Percentiles rank a stretch among this genome's conserved stretches.
These are phyloP conservation scores for Ilyonectria robusta DNA, from an alignment of 2,329 filamentous ascomycete species.

Conservation along the genomic window DNA sequence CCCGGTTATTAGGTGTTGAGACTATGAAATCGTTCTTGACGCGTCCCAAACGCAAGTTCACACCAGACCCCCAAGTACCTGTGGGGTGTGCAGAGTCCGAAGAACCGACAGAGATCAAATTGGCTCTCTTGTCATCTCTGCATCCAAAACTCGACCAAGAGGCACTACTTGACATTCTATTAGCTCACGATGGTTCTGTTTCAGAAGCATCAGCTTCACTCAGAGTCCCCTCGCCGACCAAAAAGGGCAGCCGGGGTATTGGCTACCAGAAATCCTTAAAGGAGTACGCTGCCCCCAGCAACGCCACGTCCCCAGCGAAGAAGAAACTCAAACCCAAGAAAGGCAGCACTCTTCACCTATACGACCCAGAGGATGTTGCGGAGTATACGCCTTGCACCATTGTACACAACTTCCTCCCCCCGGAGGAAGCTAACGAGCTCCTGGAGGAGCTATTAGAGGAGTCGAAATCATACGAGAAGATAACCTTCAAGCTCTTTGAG, in stretches of 20 bases:
- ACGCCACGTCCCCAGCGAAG: constrained; percentile 49
- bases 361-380: constrained; percentile 84
- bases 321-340: constrained; percentile 77
- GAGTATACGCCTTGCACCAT: constrained; percentile 91
- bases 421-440: constrained; percentile 79
- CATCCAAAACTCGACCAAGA: constrained; percentile 76
- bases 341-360: constrained; percentile 87
- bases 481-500: constrained; percentile 89
- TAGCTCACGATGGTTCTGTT: constrained; percentile 85
- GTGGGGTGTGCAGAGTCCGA: constrained; percentile 62
- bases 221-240: constrained; percentile 47
- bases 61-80: constrained; percentile 42
- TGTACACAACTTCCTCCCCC: constrained; percentile 89
- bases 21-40: constrained; percentile 72
- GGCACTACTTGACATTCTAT: constrained; percentile 81
- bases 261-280: constrained; percentile 76
- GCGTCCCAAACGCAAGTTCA: constrained; percentile 65
- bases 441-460: constrained; percentile 83
- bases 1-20: background rate
- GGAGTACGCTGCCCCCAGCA: constrained; percentile 57
- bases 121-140: constrained; percentile 86
- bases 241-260: constrained; percentile 54
- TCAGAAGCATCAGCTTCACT: constrained; percentile 73
- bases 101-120: constrained; percentile 90
- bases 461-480: constrained; percentile 77